A percentile compares a stretch with the other conserved stretches of the same genome.
Evolutionary conservation across 1,139 yeast genomes (phyloP).

Genomic region (Hyphopichia pseudoburtonii): DNA sequence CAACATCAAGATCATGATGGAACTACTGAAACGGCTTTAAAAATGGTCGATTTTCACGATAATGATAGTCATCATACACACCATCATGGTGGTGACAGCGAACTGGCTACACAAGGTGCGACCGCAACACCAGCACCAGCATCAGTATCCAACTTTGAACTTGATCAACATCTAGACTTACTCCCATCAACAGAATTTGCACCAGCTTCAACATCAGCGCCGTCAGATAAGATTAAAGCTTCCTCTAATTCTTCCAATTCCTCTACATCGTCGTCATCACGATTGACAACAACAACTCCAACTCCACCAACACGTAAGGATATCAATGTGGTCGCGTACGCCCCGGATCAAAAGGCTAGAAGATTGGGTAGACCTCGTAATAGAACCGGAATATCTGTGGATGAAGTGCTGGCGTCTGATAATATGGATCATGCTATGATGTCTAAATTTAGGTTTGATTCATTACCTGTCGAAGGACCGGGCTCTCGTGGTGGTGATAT

Average conservation of each 20-base stretch:
- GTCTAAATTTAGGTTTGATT: slow-evolving; percentile 38
- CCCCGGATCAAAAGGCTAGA: slow-evolving; percentile 30
- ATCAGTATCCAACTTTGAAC: not conserved
- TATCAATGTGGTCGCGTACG: slow-evolving; percentile 31
- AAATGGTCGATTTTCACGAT: slow-evolving; percentile 17
- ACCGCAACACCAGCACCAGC: not conserved
- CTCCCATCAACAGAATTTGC: not conserved
- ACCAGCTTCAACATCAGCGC: not conserved
- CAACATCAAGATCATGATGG: slow-evolving; percentile 7
- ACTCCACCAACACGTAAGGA: not conserved
- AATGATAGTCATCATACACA: not conserved
- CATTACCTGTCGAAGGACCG: slow-evolving; percentile 41
- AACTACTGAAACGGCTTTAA: slow-evolving; percentile 18
- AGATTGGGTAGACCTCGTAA: slow-evolving; percentile 40
- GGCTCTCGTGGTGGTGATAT: slow-evolving; percentile 45
- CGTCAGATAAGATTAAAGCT: no score
- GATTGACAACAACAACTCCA: no score
- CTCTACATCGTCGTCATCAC: slow-evolving; percentile 5
- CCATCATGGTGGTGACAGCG: no score
- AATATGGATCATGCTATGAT: slow-evolving; percentile 34
- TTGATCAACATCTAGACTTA: slow-evolving; percentile 3
- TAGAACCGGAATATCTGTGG: slow-evolving; percentile 17
- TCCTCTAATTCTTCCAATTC: not conserved
- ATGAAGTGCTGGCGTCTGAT: slow-evolving; percentile 22
- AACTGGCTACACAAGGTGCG: not conserved